These are phyloP conservation scores for Phtheirospermum japonicum DNA, from an alignment of 257 asterid species.

Conservation along the genomic window DNA sequence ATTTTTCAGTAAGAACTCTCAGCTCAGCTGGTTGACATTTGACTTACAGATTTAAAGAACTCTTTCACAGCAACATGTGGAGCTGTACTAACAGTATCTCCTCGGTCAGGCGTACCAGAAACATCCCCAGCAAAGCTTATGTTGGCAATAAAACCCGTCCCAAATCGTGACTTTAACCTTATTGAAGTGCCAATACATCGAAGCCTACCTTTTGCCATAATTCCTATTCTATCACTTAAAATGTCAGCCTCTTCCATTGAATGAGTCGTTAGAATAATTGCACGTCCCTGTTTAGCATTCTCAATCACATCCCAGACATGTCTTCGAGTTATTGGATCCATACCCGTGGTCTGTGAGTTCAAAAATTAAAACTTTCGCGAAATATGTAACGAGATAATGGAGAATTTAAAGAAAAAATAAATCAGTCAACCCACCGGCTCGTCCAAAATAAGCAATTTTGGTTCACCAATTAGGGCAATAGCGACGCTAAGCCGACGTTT, in stretches of 20 bases:
- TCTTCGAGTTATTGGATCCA: slow-evolving; percentile 94
- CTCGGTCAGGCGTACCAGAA: slow-evolving; percentile 42
- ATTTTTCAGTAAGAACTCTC: slow-evolving; percentile 12
- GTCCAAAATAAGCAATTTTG: slow-evolving; percentile 76
- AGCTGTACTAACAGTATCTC: slow-evolving; percentile 35
- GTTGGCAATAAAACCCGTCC: slow-evolving; percentile 86
- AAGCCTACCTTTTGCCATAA: slow-evolving; percentile 97
- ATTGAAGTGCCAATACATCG: slow-evolving; percentile 97
- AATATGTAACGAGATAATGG: slow-evolving; percentile 15
- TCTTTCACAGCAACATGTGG: slow-evolving; percentile 63
- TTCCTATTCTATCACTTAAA: slow-evolving; percentile 85
- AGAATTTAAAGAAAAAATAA: not conserved
- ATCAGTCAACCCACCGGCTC: slow-evolving; percentile 65
- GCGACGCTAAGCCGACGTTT: slow-evolving; percentile 93
- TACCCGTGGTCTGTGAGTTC: slow-evolving; percentile 76
- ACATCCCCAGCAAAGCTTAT: slow-evolving; percentile 66
- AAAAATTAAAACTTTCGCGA: slow-evolving; percentile 21
- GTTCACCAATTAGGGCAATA: slow-evolving; percentile 89
- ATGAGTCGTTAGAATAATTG: slow-evolving; percentile 88
- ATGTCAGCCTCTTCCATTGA: slow-evolving; percentile 99
- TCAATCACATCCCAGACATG: slow-evolving; percentile 95
- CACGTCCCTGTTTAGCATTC: slow-evolving; percentile 86
- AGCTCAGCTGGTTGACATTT: slow-evolving; percentile 19
- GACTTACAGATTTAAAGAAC: slow-evolving; percentile 71
- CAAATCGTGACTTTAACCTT: slow-evolving; percentile 82